phyloP scores from a whole-genome alignment of 2,329 filamentous ascomycete genomes.

The Colletotrichum lindemuthianum region DNA sequence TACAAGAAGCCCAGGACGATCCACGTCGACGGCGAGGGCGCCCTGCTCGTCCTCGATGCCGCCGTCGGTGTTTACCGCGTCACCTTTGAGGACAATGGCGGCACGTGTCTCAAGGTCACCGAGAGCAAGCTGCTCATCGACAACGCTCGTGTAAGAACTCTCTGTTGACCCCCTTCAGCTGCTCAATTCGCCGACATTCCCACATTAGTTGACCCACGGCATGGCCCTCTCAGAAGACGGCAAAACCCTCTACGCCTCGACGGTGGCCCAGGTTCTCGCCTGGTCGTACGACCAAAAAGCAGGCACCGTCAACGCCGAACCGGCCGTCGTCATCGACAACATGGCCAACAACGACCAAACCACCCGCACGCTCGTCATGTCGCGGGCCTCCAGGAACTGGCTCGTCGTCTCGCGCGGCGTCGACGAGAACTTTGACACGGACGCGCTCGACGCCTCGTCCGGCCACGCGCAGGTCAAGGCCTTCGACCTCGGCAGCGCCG shows the following conservation, averaged over 20 bases:
- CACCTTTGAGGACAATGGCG: constrained; percentile 52
- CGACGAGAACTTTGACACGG: constrained; percentile 68
- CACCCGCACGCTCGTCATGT: constrained; percentile 74
- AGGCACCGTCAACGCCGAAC: constrained; percentile 55
- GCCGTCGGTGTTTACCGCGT: constrained; percentile 54
- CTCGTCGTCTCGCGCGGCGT: constrained; percentile 75
- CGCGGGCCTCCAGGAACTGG: constrained; percentile 61
- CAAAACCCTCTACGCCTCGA: constrained; percentile 67
- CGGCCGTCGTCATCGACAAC: constrained; percentile 64
- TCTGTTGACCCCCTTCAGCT: neutral
- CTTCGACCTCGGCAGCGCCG: constrained; percentile 52
- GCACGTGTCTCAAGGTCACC: constrained; percentile 52
- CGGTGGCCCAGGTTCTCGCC: constrained; percentile 65
- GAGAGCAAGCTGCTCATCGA: constrained; percentile 47
- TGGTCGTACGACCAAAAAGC: constrained; percentile 72
- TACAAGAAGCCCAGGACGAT: constrained; percentile 56
- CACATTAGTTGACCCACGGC: constrained; percentile 62
- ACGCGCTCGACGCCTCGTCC: constrained; percentile 59
- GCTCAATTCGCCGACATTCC: constrained; percentile 1
- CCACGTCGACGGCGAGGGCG: constrained; percentile 56
- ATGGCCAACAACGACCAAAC: constrained; percentile 65
- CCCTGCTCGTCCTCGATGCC: constrained; percentile 56
- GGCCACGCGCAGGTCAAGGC: constrained; percentile 76
- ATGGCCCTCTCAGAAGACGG: constrained; percentile 64
- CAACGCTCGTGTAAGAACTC: constrained; percentile 45